phyloP scores from a whole-genome alignment of 1,284 basidiomycete species.

The Xerocomus cyaneibrunnescens region DNA sequence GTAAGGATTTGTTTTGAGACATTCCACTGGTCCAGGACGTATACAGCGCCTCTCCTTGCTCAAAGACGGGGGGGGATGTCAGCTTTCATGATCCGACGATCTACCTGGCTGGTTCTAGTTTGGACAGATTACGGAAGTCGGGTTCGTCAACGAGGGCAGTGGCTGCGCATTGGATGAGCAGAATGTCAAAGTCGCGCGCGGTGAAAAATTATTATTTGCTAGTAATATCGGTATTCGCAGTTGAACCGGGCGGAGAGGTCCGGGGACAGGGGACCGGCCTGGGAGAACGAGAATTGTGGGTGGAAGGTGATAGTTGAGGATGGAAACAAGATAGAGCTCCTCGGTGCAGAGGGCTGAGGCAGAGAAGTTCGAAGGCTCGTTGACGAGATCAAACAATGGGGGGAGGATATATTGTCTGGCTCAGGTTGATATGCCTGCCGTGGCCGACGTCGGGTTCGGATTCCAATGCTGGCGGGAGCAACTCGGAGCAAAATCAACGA shows the following conservation, averaged over 20 bases:
- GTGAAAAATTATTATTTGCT: constrained; percentile 98
- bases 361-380: constrained; percentile 34
- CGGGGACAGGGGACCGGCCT: constrained; percentile 89
- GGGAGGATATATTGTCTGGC: neutral
- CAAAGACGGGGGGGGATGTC: constrained; percentile 51
- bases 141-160: constrained; percentile 80
- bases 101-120: constrained; percentile 93
- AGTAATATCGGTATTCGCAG: constrained; percentile 91
- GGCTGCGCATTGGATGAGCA: constrained; percentile 79
- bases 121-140: constrained; percentile 96
- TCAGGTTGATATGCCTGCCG: neutral
- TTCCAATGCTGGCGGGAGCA: constrained; percentile 29
- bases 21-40: constrained; percentile 87
- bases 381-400: constrained; percentile 18
- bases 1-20: too few species aligned
- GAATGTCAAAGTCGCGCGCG: constrained; percentile 62
- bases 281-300: constrained; percentile 89
- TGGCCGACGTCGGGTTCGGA: neutral
- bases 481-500: constrained; percentile 92
- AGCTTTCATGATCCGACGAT: constrained; percentile 73
- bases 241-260: constrained; percentile 89
- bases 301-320: constrained; percentile 89
- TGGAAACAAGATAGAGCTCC: constrained; percentile 78
- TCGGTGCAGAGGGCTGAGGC: constrained; percentile 24
- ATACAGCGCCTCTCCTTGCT: constrained; percentile 39